Conservation (phyloP, 352 stramenopile genomes). For the Plasmopara halstedii region DNA sequence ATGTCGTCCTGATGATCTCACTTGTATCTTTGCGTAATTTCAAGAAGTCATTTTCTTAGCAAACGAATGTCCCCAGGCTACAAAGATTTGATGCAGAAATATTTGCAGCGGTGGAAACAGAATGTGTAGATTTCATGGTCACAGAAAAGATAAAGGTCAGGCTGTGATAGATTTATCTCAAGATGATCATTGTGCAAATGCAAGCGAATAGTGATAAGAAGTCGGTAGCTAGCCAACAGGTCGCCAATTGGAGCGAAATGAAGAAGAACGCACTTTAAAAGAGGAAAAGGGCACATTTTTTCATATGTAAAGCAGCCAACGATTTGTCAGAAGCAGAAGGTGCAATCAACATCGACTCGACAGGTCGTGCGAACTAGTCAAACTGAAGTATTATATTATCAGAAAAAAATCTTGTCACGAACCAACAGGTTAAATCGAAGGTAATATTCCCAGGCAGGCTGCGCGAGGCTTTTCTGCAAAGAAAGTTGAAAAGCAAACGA, state of each 20-base stretch:
- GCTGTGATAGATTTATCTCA: too few species aligned
- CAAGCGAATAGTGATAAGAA: conserved; percentile 7
- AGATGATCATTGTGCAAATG: too few species aligned
- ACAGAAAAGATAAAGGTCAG: too few species aligned
- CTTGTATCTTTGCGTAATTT: background rate
- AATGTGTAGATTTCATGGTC: too few species aligned
- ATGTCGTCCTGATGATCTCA: background rate
- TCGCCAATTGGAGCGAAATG: conserved; percentile 8
- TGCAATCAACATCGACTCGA: conserved; percentile 10
- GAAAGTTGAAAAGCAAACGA: too few species aligned
- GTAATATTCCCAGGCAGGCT: conserved; percentile 30
- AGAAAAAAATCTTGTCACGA: conserved; percentile 14
- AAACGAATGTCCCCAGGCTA: too few species aligned
- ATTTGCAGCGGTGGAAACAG: too few species aligned
- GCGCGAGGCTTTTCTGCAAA: conserved; percentile 12
- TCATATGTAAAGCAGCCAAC: conserved; percentile 6
- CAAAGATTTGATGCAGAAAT: too few species aligned
- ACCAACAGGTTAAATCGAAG: conserved; percentile 11
- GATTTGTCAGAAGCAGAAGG: conserved; percentile 9
- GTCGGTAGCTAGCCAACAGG: background rate
- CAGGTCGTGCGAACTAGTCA: conserved; percentile 24
- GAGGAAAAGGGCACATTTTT: conserved; percentile 5
- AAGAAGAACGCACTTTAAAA: conserved; percentile 13
- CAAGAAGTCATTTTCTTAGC: too few species aligned
- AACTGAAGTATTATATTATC: conserved; percentile 35